Base-by-base conservation (phyloP, 148 eudicot genomes). In the Spergularia marina region DNA sequence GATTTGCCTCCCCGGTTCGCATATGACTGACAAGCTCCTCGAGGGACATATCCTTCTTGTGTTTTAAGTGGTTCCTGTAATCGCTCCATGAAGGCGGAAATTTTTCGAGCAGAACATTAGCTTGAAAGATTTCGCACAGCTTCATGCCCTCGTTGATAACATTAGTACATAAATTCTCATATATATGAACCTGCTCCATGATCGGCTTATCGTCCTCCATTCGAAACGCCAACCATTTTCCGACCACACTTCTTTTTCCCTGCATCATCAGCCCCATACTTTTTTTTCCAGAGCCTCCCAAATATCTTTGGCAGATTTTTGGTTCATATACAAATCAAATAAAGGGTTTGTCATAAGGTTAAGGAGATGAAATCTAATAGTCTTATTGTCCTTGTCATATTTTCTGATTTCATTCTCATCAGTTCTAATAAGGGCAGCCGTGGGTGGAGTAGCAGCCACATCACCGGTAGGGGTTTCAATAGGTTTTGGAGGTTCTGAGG, bases 1-100 rank as follows among this genome's bases (percentile, higher is more conserved):
- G 69, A 15, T 74, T 74, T 1, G 69, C 68, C 44, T 74, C 68
- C 18, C 61, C 66, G 17, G 68, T 61, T 15, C 68, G 44, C 76
- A 61, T 74, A 34, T 74, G 69, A 20, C 77, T 25, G 21, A 74
- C 39, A 2, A 74, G 49, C 8, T 62, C 60, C 18, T 74, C 14
- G 0, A 62, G 59, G 0, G 69, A 23, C 59, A 63, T 16, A 13
- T 73, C 76, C 12, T 59, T 73, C 30, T 73, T 47, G 12, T 51
- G 60, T 56, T 70, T 70, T 2, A 53, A 44, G 10, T 70, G 60
- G 34, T 52, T 70, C 8, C n/a, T 30, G 40, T 53, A 70, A 10
- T 15, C 54, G 7, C 12, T 56, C 60, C 73, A 70, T 0, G 73
- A 53, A 10, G 56, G 59, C 10, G n/a, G 73, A 12, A 70, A 56